Conservation (phyloP, 345 rosid genomes). For the Lepidium africanum region DNA sequence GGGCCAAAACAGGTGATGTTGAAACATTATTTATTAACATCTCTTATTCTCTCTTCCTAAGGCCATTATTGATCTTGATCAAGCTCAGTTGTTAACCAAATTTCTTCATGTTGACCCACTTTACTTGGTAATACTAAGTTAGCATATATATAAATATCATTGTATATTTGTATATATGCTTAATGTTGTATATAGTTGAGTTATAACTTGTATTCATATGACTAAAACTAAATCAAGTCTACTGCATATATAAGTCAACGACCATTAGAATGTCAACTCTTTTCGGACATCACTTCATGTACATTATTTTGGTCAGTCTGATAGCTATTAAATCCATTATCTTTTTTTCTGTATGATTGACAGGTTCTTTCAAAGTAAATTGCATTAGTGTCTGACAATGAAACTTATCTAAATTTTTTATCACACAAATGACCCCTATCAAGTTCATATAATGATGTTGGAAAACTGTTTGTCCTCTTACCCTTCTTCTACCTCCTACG, state of each 20-base stretch:
- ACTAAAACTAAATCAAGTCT: no score
- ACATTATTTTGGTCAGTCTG: not conserved
- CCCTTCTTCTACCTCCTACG: not conserved
- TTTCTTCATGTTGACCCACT: no score
- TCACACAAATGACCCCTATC: not conserved
- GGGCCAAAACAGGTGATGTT: no score
- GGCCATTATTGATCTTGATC: no score
- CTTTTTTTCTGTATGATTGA: not conserved
- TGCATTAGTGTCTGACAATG: not conserved
- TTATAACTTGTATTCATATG: no score
- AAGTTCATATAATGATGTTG: not conserved
- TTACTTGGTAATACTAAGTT: not conserved
- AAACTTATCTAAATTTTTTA: not conserved
- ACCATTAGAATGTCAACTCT: constrained; percentile 11
- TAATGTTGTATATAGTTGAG: no score
- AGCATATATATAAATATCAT: no score
- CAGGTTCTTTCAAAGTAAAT: not conserved
- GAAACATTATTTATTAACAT: no score
- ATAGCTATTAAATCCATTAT: not conserved
- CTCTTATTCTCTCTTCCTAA: no score
- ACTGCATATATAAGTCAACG: not conserved
- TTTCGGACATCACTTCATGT: not conserved
- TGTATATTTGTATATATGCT: no score
- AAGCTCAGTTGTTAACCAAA: no score
- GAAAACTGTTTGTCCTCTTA: not conserved